phyloP scores from a whole-genome alignment of 177 flowering plant species.

The Vitis hybrid region DNA sequence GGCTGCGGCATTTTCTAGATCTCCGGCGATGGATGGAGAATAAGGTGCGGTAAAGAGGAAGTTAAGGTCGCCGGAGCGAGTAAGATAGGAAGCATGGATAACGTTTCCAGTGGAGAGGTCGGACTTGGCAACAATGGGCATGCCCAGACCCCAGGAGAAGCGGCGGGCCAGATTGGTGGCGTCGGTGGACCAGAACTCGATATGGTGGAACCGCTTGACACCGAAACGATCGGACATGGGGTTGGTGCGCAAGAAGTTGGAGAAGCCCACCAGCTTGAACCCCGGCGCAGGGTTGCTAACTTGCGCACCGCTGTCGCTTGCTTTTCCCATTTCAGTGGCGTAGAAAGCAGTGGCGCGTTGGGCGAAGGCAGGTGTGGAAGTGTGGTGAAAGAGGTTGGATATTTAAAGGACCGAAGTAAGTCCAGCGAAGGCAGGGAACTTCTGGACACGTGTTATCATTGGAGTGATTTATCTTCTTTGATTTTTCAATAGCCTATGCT shows the following conservation, averaged over 20 bases:
- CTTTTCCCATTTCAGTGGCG: constrained; percentile 1
- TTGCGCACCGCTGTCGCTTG: not conserved
- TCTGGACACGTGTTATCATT: too few species aligned
- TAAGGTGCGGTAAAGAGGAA: constrained; percentile 89
- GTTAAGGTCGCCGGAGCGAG: constrained; percentile 60
- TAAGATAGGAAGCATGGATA: constrained; percentile 72
- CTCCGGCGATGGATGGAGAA: constrained; percentile 51
- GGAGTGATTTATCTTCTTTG: too few species aligned
- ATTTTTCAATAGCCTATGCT: too few species aligned
- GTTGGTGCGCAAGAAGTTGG: constrained; percentile 63
- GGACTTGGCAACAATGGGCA: constrained; percentile 68
- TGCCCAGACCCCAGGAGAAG: constrained; percentile 85
- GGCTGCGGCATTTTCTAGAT: constrained; percentile 8
- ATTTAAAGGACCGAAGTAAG: too few species aligned
- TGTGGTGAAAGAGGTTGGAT: not conserved
- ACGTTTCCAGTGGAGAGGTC: constrained; percentile 87
- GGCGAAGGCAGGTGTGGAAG: not conserved
- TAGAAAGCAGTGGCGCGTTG: not conserved
- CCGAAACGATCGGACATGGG: constrained; percentile 71
- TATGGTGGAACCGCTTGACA: constrained; percentile 72
- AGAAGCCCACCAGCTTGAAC: constrained; percentile 62
- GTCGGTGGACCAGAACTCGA: constrained; percentile 84
- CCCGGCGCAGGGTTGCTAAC: not conserved
- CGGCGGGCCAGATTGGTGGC: constrained; percentile 72
- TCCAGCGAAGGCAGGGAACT: too few species aligned